Conservation (phyloP, 768 basidiomycete species). For the Cystobasidium ongulense region DNA sequence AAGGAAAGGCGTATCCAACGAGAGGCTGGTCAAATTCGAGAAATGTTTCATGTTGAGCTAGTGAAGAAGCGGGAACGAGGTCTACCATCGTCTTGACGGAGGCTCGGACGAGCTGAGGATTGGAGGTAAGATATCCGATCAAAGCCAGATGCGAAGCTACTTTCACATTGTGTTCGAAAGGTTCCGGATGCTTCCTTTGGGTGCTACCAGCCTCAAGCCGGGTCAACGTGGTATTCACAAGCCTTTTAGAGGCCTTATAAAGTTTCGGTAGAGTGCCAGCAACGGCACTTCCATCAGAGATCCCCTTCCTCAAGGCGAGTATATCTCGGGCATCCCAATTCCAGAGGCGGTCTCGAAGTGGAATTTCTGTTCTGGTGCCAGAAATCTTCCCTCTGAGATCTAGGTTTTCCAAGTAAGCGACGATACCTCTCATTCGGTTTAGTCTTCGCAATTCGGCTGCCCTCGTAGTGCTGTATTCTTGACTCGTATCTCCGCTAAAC, state of each 20-base stretch:
- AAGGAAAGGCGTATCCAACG: constrained; percentile 1
- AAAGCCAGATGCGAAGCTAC: constrained; percentile 37
- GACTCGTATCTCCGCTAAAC: constrained; percentile 40
- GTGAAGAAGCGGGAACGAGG: not conserved
- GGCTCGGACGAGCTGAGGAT: not conserved
- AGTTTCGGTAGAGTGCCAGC: not conserved
- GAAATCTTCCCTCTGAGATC: constrained; percentile 40
- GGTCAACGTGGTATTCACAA: not conserved
- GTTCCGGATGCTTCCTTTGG: not conserved
- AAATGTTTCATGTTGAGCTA: not conserved
- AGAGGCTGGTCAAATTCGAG: not conserved
- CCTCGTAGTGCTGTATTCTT: constrained; percentile 37
- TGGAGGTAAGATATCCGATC: constrained; percentile 38
- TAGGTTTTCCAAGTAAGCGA: constrained; percentile 40
- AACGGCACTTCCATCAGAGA: not conserved
- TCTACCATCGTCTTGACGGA: not conserved
- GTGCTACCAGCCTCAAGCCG: not conserved
- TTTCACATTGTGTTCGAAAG: not conserved
- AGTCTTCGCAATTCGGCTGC: constrained; percentile 39
- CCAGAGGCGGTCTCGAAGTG: constrained; percentile 31
- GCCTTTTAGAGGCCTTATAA: not conserved
- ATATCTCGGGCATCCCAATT: constrained; percentile 32
- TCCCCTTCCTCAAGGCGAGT: not conserved
- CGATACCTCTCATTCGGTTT: constrained; percentile 42
- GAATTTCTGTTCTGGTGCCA: constrained; percentile 31